Evolutionary conservation across 495 filamentous ascomycete species (phyloP), one percentile per base, ranked within the genome.

Genomic region (Xylaria palmicola): DNA sequence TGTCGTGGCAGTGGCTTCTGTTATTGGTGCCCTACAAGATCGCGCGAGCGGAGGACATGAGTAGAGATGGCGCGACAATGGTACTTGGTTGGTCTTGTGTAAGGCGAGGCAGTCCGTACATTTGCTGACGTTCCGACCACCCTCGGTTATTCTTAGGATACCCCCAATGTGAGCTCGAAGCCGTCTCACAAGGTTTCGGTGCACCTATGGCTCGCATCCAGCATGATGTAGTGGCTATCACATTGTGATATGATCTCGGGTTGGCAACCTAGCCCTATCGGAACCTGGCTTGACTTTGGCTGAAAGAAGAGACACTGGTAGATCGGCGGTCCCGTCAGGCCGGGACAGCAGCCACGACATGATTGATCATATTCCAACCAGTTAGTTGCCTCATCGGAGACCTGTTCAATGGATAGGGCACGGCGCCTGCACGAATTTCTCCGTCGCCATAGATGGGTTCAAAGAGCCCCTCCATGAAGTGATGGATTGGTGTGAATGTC

Each of bases 301-400:
- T 60, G 58, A 59, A 50, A 53, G 43, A 45, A 43, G 40, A 61
- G 49, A 22, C 41, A 47, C 40, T 61, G 49, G 49, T 20, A 61
- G 50, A 61, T 61, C 59, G 59, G 59, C 48, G 49, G 59, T 61
- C 48, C 59, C 59, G 59, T 55, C 50, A 61, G 30, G 50, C 41
- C 48, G 59, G 59, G 59, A 54, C 59, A 61, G 59, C 59, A 49
- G 44, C 48, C 45, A 22, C 48, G 24, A 26, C 27, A 55, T 53
- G 39, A 45, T 43, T 56, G 45, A 36, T 27, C 26, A 39, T 27
- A 22, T 2, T 41, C 40, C 30, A 40, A 44, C 59, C 59, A 61
- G 59, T 55, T 50, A 32, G 32, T 52, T 22, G 17, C 12, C 51
- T 15, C 8, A 10, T 41, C 30, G 30, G 30, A 29, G 50, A 7